phyloP scores from a whole-genome alignment of 345 rosid genomes.

The Camelina neglecta region DNA sequence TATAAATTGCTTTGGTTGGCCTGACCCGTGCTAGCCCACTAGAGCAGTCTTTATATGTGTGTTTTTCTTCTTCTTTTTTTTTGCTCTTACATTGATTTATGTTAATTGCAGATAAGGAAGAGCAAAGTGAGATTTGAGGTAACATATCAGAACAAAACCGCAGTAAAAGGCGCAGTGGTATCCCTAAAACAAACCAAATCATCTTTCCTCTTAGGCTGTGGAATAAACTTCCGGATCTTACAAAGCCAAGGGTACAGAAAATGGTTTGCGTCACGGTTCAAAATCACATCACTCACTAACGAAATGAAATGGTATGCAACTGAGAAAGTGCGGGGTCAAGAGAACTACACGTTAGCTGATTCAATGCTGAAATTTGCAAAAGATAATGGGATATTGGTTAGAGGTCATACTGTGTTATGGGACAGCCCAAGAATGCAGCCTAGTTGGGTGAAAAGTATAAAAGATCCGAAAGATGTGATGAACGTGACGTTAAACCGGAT shows the following conservation, averaged over 20 bases:
- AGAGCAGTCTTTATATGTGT: not conserved
- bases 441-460: constrained; percentile 61
- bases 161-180: constrained; percentile 52
- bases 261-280: constrained; percentile 86
- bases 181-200: constrained; percentile 53
- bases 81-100: not conserved
- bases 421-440: constrained; percentile 66
- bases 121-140: constrained; percentile 60
- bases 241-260: constrained; percentile 55
- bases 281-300: constrained; percentile 72
- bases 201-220: constrained; percentile 75
- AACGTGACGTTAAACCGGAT: constrained; percentile 56
- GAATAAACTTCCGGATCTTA: constrained; percentile 66
- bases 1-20: not conserved
- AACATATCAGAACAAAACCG: constrained; percentile 55
- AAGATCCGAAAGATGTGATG: constrained; percentile 46
- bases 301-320: constrained; percentile 93
- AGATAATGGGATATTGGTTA: constrained; percentile 53
- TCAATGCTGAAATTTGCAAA: constrained; percentile 60
- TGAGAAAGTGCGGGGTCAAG: constrained; percentile 58
- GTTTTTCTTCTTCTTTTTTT: not conserved
- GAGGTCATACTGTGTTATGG: constrained; percentile 90
- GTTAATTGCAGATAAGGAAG: constrained; percentile 60
- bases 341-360: constrained; percentile 73
- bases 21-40: not conserved